Evolutionary conservation across 208 protist genomes (phyloP).

Genomic region (Porcisia deanei): DNA sequence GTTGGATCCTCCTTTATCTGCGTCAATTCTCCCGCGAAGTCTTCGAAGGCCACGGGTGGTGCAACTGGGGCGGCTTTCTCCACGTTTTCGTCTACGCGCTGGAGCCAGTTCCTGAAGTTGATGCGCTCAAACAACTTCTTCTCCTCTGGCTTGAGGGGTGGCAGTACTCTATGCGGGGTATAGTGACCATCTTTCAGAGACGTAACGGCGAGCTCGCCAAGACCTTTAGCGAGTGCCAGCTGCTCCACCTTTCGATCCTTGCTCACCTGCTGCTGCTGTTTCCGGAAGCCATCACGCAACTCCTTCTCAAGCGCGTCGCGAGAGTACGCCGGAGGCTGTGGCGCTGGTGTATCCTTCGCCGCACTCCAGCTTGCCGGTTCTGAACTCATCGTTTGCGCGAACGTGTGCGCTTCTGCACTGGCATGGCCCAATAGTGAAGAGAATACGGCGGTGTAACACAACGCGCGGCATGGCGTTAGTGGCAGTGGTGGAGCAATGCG

Average conservation of each 20-base stretch:
- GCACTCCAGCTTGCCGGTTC: neutral
- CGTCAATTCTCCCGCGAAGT: neutral
- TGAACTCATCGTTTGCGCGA: neutral
- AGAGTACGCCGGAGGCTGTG: neutral
- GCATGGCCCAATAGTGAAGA: neutral
- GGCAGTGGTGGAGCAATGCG: too few species aligned
- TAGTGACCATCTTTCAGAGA: constrained; percentile 63
- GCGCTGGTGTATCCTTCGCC: neutral
- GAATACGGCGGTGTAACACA: neutral
- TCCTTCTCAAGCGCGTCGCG: constrained; percentile 39
- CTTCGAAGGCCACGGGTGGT: neutral
- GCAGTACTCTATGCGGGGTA: constrained; percentile 56
- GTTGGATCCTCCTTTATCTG: neutral
- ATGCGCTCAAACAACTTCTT: constrained; percentile 36
- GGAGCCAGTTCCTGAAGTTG: constrained; percentile 30
- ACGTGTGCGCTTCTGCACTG: neutral
- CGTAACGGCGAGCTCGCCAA: constrained; percentile 53
- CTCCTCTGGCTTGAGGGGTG: constrained; percentile 40
- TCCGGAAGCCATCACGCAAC: constrained; percentile 62
- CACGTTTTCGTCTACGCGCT: neutral
- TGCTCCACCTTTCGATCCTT: constrained; percentile 54
- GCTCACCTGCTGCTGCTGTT: constrained; percentile 39
- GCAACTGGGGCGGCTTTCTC: neutral
- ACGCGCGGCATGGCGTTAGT: too few species aligned
- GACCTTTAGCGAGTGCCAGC: constrained; percentile 68